Evolutionary conservation across 164 flowering plant genomes (phyloP).

Genomic region (Warburgia ugandensis): DNA sequence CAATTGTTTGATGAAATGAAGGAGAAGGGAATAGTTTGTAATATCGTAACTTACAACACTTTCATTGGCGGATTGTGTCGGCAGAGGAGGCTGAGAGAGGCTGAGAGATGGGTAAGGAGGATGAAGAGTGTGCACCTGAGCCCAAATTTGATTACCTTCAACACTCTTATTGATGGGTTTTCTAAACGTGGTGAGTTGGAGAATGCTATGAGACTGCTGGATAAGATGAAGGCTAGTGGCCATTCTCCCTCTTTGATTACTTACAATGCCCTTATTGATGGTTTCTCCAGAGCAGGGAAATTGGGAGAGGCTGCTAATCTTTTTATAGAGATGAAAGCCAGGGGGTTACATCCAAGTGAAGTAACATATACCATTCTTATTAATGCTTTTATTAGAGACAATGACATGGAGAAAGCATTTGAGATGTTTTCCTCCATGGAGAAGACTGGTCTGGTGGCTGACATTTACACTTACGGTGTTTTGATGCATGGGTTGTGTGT

Average conservation of each 20-base stretch:
- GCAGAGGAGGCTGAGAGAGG: constrained; percentile 28
- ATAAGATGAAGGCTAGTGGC: constrained; percentile 41
- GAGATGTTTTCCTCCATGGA: constrained; percentile 41
- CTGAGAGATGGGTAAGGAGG: constrained; percentile 32
- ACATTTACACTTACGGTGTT: constrained; percentile 49
- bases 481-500: constrained; percentile 57
- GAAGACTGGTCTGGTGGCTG: constrained; percentile 44
- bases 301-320: constrained; percentile 21
- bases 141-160: constrained; percentile 49
- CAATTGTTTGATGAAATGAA: constrained; percentile 63
- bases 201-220: constrained; percentile 35
- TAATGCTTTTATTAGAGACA: constrained; percentile 36
- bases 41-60: constrained; percentile 58
- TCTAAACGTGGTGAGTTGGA: constrained; percentile 40
- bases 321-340: constrained; percentile 61
- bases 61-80: constrained; percentile 50
- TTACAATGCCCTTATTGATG: constrained; percentile 50
- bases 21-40: constrained; percentile 39
- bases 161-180: constrained; percentile 52
- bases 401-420: constrained; percentile 53
- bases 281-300: constrained; percentile 41
- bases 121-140: constrained; percentile 38
- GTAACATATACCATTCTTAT: constrained; percentile 62
- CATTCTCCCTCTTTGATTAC: constrained; percentile 45
- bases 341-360: constrained; percentile 48